Evolutionary conservation across 768 basidiomycete species (phyloP).

Genomic region (Paxillus rubicundulus): DNA sequence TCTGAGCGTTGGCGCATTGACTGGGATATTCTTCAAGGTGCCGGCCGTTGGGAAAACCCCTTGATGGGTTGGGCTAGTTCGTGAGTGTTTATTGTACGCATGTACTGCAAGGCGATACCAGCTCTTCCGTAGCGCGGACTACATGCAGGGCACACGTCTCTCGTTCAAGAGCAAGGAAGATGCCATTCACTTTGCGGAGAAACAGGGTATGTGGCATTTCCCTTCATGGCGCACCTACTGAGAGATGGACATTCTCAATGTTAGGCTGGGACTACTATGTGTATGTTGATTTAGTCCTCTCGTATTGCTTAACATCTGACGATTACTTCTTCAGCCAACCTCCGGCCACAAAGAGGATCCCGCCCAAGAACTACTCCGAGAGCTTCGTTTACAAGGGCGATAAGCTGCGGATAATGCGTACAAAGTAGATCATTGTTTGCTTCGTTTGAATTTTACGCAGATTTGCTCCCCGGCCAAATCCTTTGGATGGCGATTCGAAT

Average conservation of each 20-base stretch:
- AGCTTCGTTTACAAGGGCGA: slow-evolving; percentile 84
- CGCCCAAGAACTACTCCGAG: slow-evolving; percentile 87
- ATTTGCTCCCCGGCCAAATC: too few relatives aligned
- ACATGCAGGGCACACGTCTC: slow-evolving; percentile 88
- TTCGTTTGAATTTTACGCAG: slow-evolving; percentile 3
- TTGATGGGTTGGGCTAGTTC: slow-evolving; percentile 97
- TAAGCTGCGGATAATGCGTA: slow-evolving; percentile 79
- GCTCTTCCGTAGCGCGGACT: slow-evolving; percentile 67
- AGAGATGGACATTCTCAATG: neutral
- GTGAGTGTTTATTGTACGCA: slow-evolving; percentile 45
- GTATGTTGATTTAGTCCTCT: slow-evolving; percentile 44
- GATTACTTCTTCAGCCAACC: slow-evolving; percentile 45
- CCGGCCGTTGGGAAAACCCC: slow-evolving; percentile 96
- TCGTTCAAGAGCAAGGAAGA: slow-evolving; percentile 86
- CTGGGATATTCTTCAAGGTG: slow-evolving; percentile 87
- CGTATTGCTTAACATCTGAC: slow-evolving; percentile 4
- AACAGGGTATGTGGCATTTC: slow-evolving; percentile 65
- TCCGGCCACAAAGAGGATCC: slow-evolving; percentile 60
- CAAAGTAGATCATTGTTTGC: slow-evolving; percentile 66
- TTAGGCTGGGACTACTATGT: slow-evolving; percentile 92
- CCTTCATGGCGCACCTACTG: neutral
- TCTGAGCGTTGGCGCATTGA: slow-evolving; percentile 91
- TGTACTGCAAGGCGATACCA: slow-evolving; percentile 1
- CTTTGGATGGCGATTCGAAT: too few relatives aligned
- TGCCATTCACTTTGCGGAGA: slow-evolving; percentile 93